These are phyloP conservation scores for Pseudogymnoascus sp. DNA, from an alignment of 2,329 filamentous ascomycete genomes.

Conservation along the genomic window DNA sequence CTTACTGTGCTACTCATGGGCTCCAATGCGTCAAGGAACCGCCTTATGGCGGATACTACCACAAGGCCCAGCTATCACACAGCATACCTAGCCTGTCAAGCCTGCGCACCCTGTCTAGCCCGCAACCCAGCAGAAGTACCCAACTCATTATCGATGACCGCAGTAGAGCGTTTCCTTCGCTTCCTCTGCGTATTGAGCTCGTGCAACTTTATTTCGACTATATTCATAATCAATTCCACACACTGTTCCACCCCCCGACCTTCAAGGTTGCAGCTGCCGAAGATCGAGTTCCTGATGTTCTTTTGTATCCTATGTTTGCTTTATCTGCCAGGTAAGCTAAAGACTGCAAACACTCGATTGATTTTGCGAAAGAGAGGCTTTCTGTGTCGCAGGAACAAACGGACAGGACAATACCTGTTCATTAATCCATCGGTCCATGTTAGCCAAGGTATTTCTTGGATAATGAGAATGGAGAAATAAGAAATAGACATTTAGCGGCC, in stretches of 20 bases:
- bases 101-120: neutral
- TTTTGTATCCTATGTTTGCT: conserved; percentile 18
- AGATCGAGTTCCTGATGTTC: conserved; percentile 13
- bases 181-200: conserved; percentile 14
- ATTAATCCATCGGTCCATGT: neutral
- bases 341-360: neutral
- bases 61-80: neutral
- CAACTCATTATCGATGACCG: neutral
- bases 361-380: neutral
- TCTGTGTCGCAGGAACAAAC: neutral
- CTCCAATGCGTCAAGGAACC: neutral
- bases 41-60: neutral
- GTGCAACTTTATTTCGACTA: conserved; percentile 20
- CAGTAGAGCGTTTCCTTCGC: neutral
- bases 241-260: conserved; percentile 17
- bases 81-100: neutral
- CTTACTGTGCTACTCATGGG: neutral
- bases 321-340: conserved; percentile 16
- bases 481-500: neutral
- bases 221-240: conserved; percentile 20
- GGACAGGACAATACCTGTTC: neutral
- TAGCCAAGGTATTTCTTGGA: neutral
- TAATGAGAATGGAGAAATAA: neutral
- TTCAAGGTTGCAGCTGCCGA: conserved; percentile 13
- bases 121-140: neutral